Percentiles rank a stretch among this genome's conserved stretches.
These are phyloP conservation scores for Rugonectria rugulosa DNA, from an alignment of 2,329 filamentous ascomycete species.

Conservation along the genomic window DNA sequence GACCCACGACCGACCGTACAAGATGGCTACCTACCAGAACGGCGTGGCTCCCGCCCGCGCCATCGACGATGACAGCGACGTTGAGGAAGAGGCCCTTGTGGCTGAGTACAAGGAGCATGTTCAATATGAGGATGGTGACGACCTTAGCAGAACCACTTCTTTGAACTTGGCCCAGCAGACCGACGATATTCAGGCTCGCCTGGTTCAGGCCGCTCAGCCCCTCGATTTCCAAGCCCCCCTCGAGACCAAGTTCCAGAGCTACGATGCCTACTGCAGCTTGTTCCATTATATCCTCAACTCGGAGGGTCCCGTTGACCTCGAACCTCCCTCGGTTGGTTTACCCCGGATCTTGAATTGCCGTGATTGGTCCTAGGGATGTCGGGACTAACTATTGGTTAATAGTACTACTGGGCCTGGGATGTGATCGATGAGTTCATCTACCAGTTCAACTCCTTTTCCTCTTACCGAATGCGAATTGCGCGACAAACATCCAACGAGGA, in stretches of 20 bases:
- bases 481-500: constrained; percentile 85
- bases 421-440: constrained; percentile 99
- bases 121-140: constrained; percentile 86
- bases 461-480: constrained; percentile 92
- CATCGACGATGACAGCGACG: constrained; percentile 85
- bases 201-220: constrained; percentile 90
- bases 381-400: constrained; percentile 34
- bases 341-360: constrained; percentile 14
- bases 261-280: constrained; percentile 98
- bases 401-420: constrained; percentile 99
- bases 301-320: constrained; percentile 96
- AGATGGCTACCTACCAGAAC: constrained; percentile 70
- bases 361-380: constrained; percentile 16
- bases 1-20: constrained; percentile 40
- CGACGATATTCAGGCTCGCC: constrained; percentile 92
- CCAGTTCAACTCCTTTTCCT: constrained; percentile 99
- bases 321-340: constrained; percentile 87
- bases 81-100: constrained; percentile 94
- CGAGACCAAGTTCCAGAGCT: constrained; percentile 97
- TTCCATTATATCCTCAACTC: constrained; percentile 99
- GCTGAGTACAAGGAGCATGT: constrained; percentile 97
- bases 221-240: constrained; percentile 95
- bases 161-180: constrained; percentile 75
- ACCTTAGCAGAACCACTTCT: constrained; percentile 78
- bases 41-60: constrained; percentile 66